Evolutionary conservation across 129 eudicot species (phyloP).

Genomic region (Arctium lappa): DNA sequence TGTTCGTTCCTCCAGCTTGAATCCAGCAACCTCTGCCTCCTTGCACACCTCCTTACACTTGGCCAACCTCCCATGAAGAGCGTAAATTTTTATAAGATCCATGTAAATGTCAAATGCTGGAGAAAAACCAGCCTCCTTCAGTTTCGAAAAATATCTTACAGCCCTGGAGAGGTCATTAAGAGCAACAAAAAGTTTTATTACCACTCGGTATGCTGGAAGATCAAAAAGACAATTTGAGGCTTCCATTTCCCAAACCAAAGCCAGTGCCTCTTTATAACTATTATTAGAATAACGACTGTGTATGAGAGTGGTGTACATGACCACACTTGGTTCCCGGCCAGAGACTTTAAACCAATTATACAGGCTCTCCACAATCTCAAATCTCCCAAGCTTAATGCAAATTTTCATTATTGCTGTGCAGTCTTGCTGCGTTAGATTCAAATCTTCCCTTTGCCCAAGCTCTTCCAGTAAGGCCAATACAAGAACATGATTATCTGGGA

Average conservation of each 20-base stretch:
- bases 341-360: slow-evolving; percentile 67
- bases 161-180: slow-evolving; percentile 72
- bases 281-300: slow-evolving; percentile 51
- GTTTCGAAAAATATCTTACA: slow-evolving; percentile 62
- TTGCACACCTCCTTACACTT: slow-evolving; percentile 72
- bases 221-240: slow-evolving; percentile 55
- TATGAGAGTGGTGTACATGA: slow-evolving; percentile 78
- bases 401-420: slow-evolving; percentile 80
- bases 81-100: slow-evolving; percentile 44
- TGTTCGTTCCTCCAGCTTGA: slow-evolving; percentile 49
- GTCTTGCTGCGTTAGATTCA: slow-evolving; percentile 59
- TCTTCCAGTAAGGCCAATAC: slow-evolving; percentile 59
- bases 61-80: slow-evolving; percentile 65
- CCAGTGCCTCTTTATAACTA: slow-evolving; percentile 66
- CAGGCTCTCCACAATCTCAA: slow-evolving; percentile 63
- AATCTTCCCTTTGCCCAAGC: slow-evolving; percentile 64
- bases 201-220: slow-evolving; percentile 85
- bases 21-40: slow-evolving; percentile 83
- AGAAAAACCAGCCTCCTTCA: slow-evolving; percentile 84
- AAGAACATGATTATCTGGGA: slow-evolving; percentile 51
- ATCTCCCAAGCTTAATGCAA: slow-evolving; percentile 59
- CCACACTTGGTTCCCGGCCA: slow-evolving; percentile 55
- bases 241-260: slow-evolving; percentile 94
- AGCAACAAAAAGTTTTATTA: slow-evolving; percentile 73
- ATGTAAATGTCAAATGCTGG: slow-evolving; percentile 69